Conservation (phyloP, 2,329 filamentous ascomycete genomes). For the Zymoseptoria brevis region DNA sequence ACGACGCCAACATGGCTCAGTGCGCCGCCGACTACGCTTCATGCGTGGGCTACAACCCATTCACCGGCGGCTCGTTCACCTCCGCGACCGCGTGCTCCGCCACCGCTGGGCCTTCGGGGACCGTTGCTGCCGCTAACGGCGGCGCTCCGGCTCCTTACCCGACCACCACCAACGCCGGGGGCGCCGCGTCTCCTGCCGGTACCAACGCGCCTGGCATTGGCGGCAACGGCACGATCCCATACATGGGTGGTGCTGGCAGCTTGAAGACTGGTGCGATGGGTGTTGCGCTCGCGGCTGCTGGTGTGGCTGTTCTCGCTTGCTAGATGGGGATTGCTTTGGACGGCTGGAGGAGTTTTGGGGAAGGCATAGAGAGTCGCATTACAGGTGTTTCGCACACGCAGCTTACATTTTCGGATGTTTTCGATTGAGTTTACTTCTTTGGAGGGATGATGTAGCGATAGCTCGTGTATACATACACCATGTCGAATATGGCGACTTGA, state of each 20-base stretch:
- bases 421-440: not conserved
- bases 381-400: not conserved
- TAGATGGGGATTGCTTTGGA: slow-evolving; percentile 7
- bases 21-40: slow-evolving; percentile 9
- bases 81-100: not conserved
- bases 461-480: not conserved
- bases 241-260: slow-evolving; percentile 19
- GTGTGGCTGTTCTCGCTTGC: slow-evolving; percentile 33
- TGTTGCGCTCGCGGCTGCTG: slow-evolving; percentile 33
- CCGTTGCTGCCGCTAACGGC: not conserved
- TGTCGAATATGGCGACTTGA: not conserved
- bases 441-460: not conserved
- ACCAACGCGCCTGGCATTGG: not conserved
- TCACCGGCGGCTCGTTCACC: not conserved
- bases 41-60: slow-evolving; percentile 13
- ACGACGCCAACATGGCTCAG: slow-evolving; percentile 6
- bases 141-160: not conserved
- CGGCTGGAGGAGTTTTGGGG: not conserved
- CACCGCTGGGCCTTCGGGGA: not conserved
- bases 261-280: slow-evolving; percentile 34
- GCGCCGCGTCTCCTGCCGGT: not conserved
- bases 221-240: not conserved
- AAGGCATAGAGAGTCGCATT: not conserved
- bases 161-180: not conserved
- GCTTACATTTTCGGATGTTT: not conserved